These are phyloP conservation scores for Rutstroemia sydowiana DNA, from an alignment of 2,329 filamentous ascomycete species.

Conservation along the genomic window DNA sequence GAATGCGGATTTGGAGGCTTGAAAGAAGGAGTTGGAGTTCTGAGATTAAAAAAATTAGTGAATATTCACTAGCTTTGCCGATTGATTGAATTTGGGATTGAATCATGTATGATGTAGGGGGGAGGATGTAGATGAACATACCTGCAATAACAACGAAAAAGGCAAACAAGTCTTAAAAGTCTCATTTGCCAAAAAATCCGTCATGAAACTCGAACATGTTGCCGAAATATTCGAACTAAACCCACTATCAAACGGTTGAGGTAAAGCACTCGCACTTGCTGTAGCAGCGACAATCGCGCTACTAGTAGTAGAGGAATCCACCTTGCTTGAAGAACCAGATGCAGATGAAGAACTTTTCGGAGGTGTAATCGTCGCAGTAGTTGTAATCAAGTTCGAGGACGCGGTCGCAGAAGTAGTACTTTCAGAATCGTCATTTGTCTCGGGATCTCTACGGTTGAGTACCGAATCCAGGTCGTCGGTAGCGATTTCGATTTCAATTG, in stretches of 20 bases:
- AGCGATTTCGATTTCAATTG: too few species aligned
- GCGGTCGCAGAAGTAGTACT: not conserved
- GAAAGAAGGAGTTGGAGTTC: constrained; percentile 81
- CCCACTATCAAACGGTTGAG: constrained; percentile 60
- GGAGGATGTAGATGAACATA: constrained; percentile 34
- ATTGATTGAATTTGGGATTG: not conserved
- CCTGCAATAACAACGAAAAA: constrained; percentile 75
- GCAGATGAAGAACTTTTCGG: not conserved
- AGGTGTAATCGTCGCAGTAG: constrained; percentile 3
- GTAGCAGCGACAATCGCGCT: constrained; percentile 16
- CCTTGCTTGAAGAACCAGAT: constrained; percentile 5
- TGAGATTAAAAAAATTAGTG: constrained; percentile 32
- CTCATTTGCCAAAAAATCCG: constrained; percentile 22
- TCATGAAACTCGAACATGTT: constrained; percentile 26
- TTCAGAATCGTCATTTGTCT: not conserved
- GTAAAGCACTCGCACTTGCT: constrained; percentile 38
- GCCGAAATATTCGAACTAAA: constrained; percentile 54
- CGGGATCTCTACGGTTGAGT: not conserved
- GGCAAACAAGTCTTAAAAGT: constrained; percentile 58
- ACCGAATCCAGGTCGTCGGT: not conserved
- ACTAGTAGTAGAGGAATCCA: constrained; percentile 14
- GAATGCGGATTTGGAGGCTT: constrained; percentile 62
- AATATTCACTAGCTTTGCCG: too few species aligned
- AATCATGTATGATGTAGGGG: not conserved
- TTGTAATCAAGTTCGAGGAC: constrained; percentile 5